These are phyloP conservation scores for Fusarium veterinarium DNA, from an alignment of 2,329 filamentous ascomycete species.

Conservation along the genomic window DNA sequence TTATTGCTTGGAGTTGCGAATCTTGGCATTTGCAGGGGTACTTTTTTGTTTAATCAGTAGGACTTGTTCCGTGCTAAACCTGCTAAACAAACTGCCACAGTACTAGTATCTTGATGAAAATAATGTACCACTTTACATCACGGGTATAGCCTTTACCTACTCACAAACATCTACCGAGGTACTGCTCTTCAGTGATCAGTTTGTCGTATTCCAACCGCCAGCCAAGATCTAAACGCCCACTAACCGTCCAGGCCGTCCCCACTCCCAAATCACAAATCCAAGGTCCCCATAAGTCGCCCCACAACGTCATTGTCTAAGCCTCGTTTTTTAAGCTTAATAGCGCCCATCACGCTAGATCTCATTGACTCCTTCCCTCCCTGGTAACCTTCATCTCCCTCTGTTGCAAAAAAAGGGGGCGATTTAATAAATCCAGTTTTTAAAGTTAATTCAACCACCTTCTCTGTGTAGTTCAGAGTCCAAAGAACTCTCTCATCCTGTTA, in stretches of 20 bases:
- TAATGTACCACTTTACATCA: too few relatives aligned
- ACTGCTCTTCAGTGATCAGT: not conserved
- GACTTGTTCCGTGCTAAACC: not conserved
- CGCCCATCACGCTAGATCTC: slow-evolving; percentile 26
- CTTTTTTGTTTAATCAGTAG: not conserved
- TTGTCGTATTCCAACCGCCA: not conserved
- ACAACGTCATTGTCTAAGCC: slow-evolving; percentile 30
- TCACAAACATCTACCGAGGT: too few relatives aligned
- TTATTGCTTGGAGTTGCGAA: not conserved
- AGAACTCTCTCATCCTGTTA: not conserved
- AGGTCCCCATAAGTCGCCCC: not conserved
- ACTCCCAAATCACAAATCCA: not conserved
- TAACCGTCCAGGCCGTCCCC: not conserved
- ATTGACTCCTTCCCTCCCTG: not conserved
- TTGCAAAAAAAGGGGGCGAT: slow-evolving; percentile 12
- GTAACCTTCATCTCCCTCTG: not conserved
- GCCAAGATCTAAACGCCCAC: not conserved
- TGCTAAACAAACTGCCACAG: not conserved
- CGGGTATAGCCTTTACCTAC: too few relatives aligned
- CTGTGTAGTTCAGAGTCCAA: too few relatives aligned
- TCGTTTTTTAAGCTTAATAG: slow-evolving; percentile 35
- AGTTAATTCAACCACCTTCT: not conserved
- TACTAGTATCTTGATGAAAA: too few relatives aligned
- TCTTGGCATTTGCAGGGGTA: slow-evolving; percentile 2
- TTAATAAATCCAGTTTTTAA: slow-evolving; percentile 3